Evolutionary conservation across 1,139 yeast genomes (phyloP), one percentile per base, ranked within the genome.

Genomic region (Pichia sp.): DNA sequence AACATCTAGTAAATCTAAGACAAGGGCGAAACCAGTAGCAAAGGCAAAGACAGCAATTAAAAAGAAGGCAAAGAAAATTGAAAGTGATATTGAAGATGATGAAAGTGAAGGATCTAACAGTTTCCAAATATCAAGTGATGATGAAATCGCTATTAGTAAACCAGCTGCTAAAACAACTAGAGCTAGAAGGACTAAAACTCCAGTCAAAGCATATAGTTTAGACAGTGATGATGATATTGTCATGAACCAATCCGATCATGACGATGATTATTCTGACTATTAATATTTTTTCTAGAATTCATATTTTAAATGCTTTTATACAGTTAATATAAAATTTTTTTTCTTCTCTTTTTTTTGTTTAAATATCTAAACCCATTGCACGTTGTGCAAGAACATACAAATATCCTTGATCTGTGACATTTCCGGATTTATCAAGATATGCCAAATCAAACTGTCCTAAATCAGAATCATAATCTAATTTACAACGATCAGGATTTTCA

Each of bases 391-490:
- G 69, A 3, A 81, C 84, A 40, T 77, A 80, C 47, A 86, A 66
- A 60, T 87, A 86, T 6, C 78, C 44, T 11, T 38, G 32, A 20
- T 33, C 46, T 8, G 40, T 32, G 6, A 34, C 24, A 6, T 31
- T 23, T 15, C 71, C 30, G 76, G 69, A 46, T 73, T 82, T 85
- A 46, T 73, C 66, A 57, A 69, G 27, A 18, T 42, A 87, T 14
- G 77, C 76, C 49, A 88, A 68, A 42, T 82, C 88, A 46, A 91
- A 94, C 47, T 84, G 86, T 62, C 87, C 96, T 56, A 82, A 86
- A 46, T 89, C 96, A 54, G 95, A 75, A 31, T 96, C 96, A 62
- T 86, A 88, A 40, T 86, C 58, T 43, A 89, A 85, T 21, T 86
- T 33, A 32, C 51, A 45, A 10, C 42, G 31, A 2, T 28, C 11